Evolutionary conservation across 2,329 filamentous ascomycete species (phyloP).

Genomic region (Pochonia chlamydosporia): DNA sequence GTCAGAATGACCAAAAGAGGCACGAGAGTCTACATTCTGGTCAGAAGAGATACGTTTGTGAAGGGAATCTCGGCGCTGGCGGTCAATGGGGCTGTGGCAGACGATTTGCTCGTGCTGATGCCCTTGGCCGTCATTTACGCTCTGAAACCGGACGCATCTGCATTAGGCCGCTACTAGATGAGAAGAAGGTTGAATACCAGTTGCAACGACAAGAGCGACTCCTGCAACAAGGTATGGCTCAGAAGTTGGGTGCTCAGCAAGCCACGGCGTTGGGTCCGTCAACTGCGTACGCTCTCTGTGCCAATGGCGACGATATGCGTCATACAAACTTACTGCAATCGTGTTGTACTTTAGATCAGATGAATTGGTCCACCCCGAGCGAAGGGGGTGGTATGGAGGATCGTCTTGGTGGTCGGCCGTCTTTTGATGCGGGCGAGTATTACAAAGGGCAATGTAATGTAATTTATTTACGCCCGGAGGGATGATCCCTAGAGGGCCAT

Average conservation of each 20-base stretch:
- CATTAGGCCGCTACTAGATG: slow-evolving; percentile 94
- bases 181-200: slow-evolving; percentile 81
- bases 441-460: no score
- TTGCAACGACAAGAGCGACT: slow-evolving; percentile 68
- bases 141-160: slow-evolving; percentile 94
- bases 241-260: slow-evolving; percentile 51
- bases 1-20: slow-evolving; percentile 94
- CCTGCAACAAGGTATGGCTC: slow-evolving; percentile 58
- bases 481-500: no score
- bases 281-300: slow-evolving; percentile 52
- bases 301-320: slow-evolving; percentile 58
- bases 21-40: slow-evolving; percentile 95
- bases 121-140: slow-evolving; percentile 87
- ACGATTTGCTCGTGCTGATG: slow-evolving; percentile 91
- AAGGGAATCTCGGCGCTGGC: slow-evolving; percentile 77
- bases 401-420: slow-evolving; percentile 71
- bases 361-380: slow-evolving; percentile 69
- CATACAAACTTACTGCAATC: slow-evolving; percentile 84
- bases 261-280: slow-evolving; percentile 57
- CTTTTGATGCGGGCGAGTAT: slow-evolving; percentile 76
- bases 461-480: no score
- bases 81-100: slow-evolving; percentile 90
- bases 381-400: slow-evolving; percentile 70
- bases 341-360: slow-evolving; percentile 84
- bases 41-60: slow-evolving; percentile 98